Conservation (phyloP, 495 filamentous ascomycete species). For the Penicillium nucicola region DNA sequence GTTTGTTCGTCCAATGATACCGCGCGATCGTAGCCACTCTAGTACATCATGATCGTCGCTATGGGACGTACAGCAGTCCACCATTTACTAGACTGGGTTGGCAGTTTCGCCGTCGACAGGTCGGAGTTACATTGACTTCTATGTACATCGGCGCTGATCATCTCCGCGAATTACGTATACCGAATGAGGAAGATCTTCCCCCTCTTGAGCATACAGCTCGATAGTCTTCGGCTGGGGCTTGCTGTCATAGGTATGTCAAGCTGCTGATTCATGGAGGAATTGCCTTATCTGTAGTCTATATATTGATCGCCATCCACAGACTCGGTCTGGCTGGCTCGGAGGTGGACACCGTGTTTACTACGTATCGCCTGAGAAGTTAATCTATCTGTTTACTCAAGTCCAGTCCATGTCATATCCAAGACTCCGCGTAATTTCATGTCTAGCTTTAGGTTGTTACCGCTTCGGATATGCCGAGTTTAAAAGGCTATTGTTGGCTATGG, state of each 20-base stretch:
- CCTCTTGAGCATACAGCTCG: too few species aligned
- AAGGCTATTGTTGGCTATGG: neutral
- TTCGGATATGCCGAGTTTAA: conserved; percentile 3
- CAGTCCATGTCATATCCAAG: too few species aligned
- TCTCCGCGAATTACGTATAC: neutral
- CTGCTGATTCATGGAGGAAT: neutral
- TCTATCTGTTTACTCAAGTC: too few species aligned
- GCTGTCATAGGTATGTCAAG: neutral
- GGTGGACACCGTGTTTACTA: neutral
- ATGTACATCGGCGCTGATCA: neutral
- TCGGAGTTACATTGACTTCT: too few species aligned
- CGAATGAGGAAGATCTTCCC: neutral
- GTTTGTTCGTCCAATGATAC: too few species aligned
- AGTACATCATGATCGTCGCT: too few species aligned
- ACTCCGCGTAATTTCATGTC: too few species aligned
- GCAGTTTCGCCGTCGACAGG: too few species aligned
- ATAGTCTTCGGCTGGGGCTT: too few species aligned
- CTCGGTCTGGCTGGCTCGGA: neutral
- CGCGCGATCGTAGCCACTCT: too few species aligned
- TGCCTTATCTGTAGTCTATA: neutral
- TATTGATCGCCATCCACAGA: neutral
- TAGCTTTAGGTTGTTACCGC: neutral
- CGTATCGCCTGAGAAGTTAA: neutral
- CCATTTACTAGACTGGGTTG: too few species aligned
- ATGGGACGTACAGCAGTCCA: too few species aligned